These are phyloP conservation scores for Suillus clintonianus DNA, from an alignment of 768 basidiomycete species.

Conservation along the genomic window DNA sequence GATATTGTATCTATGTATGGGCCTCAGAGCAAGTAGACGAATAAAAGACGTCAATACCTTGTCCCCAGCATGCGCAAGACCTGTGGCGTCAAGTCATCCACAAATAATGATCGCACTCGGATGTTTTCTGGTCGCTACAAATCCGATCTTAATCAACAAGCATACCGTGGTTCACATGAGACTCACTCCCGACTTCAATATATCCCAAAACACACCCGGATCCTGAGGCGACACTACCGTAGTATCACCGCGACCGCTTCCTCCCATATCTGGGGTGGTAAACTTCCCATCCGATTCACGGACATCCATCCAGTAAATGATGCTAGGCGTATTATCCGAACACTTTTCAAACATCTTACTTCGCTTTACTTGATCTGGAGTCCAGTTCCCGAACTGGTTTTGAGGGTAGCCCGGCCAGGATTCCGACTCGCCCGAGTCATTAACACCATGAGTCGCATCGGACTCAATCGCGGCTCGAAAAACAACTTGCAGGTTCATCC, in stretches of 20 bases:
- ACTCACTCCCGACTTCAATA: slow-evolving; percentile 32
- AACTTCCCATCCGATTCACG: not conserved
- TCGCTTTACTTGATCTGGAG: slow-evolving; percentile 32
- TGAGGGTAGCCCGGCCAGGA: not conserved
- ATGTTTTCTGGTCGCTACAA: slow-evolving; percentile 14
- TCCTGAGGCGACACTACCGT: slow-evolving; percentile 12
- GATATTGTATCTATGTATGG: slow-evolving; percentile 27
- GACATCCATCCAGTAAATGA: slow-evolving; percentile 26
- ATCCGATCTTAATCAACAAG: not conserved
- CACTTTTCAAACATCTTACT: slow-evolving; percentile 25
- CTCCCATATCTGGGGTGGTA: not conserved
- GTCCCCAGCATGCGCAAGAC: slow-evolving; percentile 35
- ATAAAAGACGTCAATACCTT: slow-evolving; percentile 14
- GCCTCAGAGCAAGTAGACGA: not conserved
- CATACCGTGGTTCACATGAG: not conserved
- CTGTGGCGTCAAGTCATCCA: slow-evolving; percentile 27
- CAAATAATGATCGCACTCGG: slow-evolving; percentile 26
- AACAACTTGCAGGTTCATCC: too few relatives aligned
- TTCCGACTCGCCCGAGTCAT: not conserved
- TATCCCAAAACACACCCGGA: slow-evolving; percentile 30
- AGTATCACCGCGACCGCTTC: not conserved
- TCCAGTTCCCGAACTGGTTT: slow-evolving; percentile 45
- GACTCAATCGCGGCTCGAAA: too few relatives aligned
- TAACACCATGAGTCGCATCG: too few relatives aligned
- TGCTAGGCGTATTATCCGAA: slow-evolving; percentile 14